These are phyloP conservation scores for Haplosporangium gracile DNA, from an alignment of 192 early-diverging fungal species.

Conservation along the genomic window DNA sequence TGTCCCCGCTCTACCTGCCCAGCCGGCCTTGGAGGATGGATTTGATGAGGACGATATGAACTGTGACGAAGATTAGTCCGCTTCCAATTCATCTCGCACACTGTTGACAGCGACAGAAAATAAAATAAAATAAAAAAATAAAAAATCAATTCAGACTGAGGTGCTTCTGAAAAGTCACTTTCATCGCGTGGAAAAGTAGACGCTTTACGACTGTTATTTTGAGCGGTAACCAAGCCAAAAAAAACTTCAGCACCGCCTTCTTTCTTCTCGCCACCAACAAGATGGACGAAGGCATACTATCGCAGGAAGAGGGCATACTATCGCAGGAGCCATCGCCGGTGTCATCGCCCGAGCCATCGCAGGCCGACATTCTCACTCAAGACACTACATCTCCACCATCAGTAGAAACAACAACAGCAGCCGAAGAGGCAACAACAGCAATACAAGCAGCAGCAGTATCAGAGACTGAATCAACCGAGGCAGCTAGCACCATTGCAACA, in stretches of 20 bases:
- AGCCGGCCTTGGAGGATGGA: constrained; percentile 3
- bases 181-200: no score
- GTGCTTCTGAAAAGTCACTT: neutral
- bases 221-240: neutral
- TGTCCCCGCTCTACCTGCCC: neutral
- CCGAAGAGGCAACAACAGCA: neutral
- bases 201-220: no score
- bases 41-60: constrained; percentile 29
- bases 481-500: neutral
- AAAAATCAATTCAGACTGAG: neutral
- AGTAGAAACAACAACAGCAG: no score
- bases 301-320: no score
- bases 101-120: neutral
- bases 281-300: constrained; percentile 10
- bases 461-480: neutral
- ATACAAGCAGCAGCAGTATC: neutral
- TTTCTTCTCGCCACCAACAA: neutral
- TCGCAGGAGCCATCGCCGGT: no score
- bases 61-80: constrained; percentile 3
- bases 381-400: neutral
- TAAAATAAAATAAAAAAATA: constrained; percentile 9
- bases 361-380: neutral
- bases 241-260: neutral
- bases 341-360: neutral
- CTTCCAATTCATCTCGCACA: neutral